These are phyloP conservation scores for Rhodotorula sp. DNA, from an alignment of 1,284 basidiomycete genomes.

Conservation along the genomic window DNA sequence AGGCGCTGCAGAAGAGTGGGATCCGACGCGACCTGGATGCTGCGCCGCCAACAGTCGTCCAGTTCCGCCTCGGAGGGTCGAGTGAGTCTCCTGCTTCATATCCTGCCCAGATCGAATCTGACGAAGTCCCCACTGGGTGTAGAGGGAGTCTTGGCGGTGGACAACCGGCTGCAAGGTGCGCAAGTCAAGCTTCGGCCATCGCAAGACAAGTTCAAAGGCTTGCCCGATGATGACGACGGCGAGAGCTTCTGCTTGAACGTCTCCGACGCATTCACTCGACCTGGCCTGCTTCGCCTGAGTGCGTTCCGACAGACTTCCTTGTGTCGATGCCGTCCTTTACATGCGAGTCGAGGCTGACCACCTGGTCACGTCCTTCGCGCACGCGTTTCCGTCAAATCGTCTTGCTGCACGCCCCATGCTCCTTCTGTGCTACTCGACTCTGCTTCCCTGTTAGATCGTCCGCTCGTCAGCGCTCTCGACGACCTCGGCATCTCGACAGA, in stretches of 20 bases:
- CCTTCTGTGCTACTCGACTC: not conserved
- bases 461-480: slow-evolving; percentile 47
- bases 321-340: not conserved
- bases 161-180: slow-evolving; percentile 51
- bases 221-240: slow-evolving; percentile 27
- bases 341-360: not conserved
- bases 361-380: not conserved
- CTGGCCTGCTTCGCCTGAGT: slow-evolving; percentile 44
- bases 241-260: slow-evolving; percentile 61
- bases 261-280: slow-evolving; percentile 38
- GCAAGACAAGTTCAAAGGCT: slow-evolving; percentile 65
- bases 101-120: not conserved
- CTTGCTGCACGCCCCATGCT: not conserved
- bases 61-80: slow-evolving; percentile 48
- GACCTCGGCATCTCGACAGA: slow-evolving; percentile 40
- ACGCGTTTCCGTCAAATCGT: not conserved
- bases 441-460: slow-evolving; percentile 34
- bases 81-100: slow-evolving; percentile 11
- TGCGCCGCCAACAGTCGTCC: slow-evolving; percentile 26
- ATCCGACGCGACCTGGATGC: slow-evolving; percentile 6
- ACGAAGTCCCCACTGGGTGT: not conserved
- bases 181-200: slow-evolving; percentile 57
- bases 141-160: slow-evolving; percentile 59
- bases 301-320: not conserved
- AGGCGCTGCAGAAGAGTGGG: not conserved